Evolutionary conservation across 495 filamentous ascomycete genomes (phyloP).

Genomic region (Jackrogersella multiformis): DNA sequence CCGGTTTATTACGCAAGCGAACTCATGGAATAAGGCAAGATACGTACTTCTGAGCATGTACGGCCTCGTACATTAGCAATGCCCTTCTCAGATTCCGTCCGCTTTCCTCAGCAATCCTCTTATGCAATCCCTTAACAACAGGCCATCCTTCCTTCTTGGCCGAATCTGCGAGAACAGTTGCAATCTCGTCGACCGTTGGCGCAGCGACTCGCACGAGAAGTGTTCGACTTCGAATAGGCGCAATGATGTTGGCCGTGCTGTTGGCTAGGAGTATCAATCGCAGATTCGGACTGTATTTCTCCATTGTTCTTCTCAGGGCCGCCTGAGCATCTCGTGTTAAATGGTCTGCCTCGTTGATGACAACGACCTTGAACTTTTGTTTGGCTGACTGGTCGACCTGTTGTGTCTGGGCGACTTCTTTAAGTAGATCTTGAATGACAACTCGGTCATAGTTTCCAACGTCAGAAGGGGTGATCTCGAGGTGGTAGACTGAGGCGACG

Average conservation of each 20-base stretch:
- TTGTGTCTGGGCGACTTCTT: slow-evolving; percentile 98
- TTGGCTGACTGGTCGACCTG: slow-evolving; percentile 90
- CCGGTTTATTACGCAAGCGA: background rate
- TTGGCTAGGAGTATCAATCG: slow-evolving; percentile 92
- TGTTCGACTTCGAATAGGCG: slow-evolving; percentile 88
- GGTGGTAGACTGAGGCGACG: slow-evolving; percentile 92
- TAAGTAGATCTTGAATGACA: slow-evolving; percentile 92
- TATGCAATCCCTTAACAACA: slow-evolving; percentile 73
- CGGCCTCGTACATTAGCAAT: slow-evolving; percentile 93
- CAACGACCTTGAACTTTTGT: slow-evolving; percentile 96
- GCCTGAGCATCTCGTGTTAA: slow-evolving; percentile 95
- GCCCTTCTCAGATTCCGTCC: slow-evolving; percentile 90
- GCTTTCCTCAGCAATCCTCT: slow-evolving; percentile 88
- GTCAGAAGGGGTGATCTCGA: slow-evolving; percentile 97
- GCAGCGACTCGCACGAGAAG: slow-evolving; percentile 92
- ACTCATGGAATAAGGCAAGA: background rate
- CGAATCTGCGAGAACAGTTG: slow-evolving; percentile 74
- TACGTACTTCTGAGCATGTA: slow-evolving; percentile 91
- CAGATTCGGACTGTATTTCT: slow-evolving; percentile 97
- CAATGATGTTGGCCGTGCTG: slow-evolving; percentile 96
- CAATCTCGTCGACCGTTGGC: slow-evolving; percentile 85
- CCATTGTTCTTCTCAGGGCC: slow-evolving; percentile 94
- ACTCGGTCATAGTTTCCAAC: slow-evolving; percentile 97
- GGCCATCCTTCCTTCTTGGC: slow-evolving; percentile 81
- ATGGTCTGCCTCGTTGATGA: slow-evolving; percentile 99